Evolutionary conservation across 257 asterid genomes (phyloP).

Genomic region (Solanum sejunctum): DNA sequence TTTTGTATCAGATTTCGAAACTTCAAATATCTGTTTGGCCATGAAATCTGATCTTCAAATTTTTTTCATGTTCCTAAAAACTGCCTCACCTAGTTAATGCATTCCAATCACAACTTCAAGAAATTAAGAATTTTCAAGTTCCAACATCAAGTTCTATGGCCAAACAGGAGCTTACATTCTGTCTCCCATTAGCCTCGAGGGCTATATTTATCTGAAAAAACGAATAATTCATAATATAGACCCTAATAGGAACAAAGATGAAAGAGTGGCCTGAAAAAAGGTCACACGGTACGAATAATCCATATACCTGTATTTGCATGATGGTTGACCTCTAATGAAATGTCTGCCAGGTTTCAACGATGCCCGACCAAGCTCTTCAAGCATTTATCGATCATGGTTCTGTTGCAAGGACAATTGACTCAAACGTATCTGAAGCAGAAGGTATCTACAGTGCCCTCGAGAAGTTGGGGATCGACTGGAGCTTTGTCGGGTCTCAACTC

Average conservation of each 20-base stretch:
- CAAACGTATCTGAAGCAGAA: slow-evolving; percentile 85
- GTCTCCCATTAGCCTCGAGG: not conserved
- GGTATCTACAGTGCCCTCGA: slow-evolving; percentile 80
- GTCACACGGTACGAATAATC: not conserved
- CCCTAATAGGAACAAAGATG: not conserved
- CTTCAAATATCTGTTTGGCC: not conserved
- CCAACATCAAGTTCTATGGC: not conserved
- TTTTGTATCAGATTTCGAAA: not conserved
- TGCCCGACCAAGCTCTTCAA: slow-evolving; percentile 99
- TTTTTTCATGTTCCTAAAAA: not conserved
- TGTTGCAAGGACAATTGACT: slow-evolving; percentile 84
- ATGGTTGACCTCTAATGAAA: not conserved
- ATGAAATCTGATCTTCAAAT: not conserved
- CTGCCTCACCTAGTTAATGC: not conserved
- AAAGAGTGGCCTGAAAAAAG: not conserved
- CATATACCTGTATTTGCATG: not conserved
- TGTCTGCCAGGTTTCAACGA: slow-evolving; percentile 66
- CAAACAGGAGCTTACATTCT: not conserved
- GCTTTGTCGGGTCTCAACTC: slow-evolving; percentile 66
- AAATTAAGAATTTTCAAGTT: not conserved
- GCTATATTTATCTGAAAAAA: not conserved
- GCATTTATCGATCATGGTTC: slow-evolving; percentile 90
- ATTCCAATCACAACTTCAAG: not conserved
- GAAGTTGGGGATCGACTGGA: slow-evolving; percentile 95
- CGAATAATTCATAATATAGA: not conserved